Conservation (phyloP, 441 rosid genomes). For the Arabidopsis lyrata region DNA sequence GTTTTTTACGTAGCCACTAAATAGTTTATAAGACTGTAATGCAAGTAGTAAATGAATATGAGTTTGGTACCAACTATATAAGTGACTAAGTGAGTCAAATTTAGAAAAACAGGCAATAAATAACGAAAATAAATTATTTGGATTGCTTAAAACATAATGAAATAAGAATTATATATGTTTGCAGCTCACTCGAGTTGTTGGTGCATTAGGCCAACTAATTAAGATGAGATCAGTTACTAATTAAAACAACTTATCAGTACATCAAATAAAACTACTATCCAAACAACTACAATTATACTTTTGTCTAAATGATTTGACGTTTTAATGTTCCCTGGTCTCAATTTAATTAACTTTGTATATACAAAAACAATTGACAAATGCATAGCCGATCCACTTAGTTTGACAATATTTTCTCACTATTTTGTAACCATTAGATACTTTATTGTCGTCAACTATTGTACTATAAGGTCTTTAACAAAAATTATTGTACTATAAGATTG, state of each 20-base stretch:
- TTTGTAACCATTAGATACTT: not conserved
- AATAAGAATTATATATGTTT: not conserved
- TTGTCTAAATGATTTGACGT: constrained; percentile 32
- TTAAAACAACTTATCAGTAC: constrained; percentile 20
- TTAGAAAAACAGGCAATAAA: not conserved
- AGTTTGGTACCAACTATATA: constrained; percentile 2
- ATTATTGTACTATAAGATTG: too few species aligned
- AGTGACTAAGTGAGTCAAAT: constrained; percentile 11
- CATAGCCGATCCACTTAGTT: not conserved
- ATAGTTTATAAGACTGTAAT: not conserved
- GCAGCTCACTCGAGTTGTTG: constrained; percentile 6
- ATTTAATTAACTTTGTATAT: not conserved
- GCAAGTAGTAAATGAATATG: constrained; percentile 13
- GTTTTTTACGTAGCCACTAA: not conserved
- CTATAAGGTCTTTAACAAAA: too few species aligned
- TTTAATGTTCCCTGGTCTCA: constrained; percentile 10
- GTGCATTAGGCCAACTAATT: constrained; percentile 41
- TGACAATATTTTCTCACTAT: constrained; percentile 16
- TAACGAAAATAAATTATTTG: not conserved
- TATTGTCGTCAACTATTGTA: constrained; percentile 23
- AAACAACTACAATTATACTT: constrained; percentile 8
- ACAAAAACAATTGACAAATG: not conserved
- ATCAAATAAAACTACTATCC: constrained; percentile 16
- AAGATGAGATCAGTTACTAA: constrained; percentile 4
- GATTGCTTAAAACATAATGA: not conserved